These are phyloP conservation scores for Daedaleopsis nitida DNA, from an alignment of 768 basidiomycete genomes.

Conservation along the genomic window DNA sequence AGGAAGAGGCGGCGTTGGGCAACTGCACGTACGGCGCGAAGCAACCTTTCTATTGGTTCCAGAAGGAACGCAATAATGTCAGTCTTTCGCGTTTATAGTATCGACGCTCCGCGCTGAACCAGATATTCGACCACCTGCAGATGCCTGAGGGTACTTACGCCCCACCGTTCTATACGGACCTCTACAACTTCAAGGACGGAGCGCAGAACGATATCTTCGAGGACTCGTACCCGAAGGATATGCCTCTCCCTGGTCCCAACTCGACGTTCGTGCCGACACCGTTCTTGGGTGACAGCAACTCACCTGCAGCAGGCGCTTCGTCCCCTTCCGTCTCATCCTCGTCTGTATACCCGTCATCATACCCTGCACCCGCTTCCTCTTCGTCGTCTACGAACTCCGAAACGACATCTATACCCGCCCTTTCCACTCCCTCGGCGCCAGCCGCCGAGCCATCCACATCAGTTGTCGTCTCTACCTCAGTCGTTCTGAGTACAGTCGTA, in stretches of 20 bases:
- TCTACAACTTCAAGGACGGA: constrained; percentile 76
- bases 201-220: constrained; percentile 75
- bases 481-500: constrained; percentile 27
- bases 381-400: not conserved
- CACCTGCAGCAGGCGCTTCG: not conserved
- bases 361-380: not conserved
- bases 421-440: not conserved
- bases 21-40: constrained; percentile 79
- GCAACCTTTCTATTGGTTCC: constrained; percentile 71
- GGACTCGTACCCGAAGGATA: constrained; percentile 47
- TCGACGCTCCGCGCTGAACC: not conserved
- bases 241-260: constrained; percentile 28
- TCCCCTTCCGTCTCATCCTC: not conserved
- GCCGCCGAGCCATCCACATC: not conserved
- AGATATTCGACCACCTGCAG: constrained; percentile 31
- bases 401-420: not conserved
- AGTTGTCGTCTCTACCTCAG: constrained; percentile 16
- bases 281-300: constrained; percentile 12
- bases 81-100: constrained; percentile 19
- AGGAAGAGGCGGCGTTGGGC: constrained; percentile 44
- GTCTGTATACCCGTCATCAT: not conserved
- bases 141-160: constrained; percentile 67
- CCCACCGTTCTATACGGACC: constrained; percentile 67
- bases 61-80: constrained; percentile 63
- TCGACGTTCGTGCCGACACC: constrained; percentile 30